A percentile compares a stretch with the other conserved stretches of the same genome.
Conservation (phyloP, 2,329 filamentous ascomycete species). For the Paecilomyces variotii region DNA sequence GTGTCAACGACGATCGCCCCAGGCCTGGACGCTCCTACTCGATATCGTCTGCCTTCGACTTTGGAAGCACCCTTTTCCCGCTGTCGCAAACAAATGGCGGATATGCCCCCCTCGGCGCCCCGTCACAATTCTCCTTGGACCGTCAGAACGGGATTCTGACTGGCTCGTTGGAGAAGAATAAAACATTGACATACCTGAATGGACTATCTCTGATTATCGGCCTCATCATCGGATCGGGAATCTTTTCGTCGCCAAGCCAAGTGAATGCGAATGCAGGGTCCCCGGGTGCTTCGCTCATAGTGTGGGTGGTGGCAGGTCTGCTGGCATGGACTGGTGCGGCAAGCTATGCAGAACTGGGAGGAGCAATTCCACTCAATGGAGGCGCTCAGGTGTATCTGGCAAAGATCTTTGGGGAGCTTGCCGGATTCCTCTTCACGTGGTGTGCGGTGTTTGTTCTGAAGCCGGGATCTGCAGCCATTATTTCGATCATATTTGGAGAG, state of each 20-base stretch:
- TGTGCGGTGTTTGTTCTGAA: constrained; percentile 89
- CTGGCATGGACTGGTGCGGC: constrained; percentile 93
- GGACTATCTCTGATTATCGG: constrained; percentile 86
- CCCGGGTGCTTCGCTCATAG: constrained; percentile 78
- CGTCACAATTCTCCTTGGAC: constrained; percentile 50
- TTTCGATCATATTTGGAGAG: constrained; percentile 96
- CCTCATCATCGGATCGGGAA: constrained; percentile 90
- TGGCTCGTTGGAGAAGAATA: constrained; percentile 85
- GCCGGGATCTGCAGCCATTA: constrained; percentile 86
- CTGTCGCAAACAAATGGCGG: constrained; percentile 72
- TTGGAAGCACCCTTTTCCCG: constrained; percentile 86
- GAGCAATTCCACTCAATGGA: constrained; percentile 90
- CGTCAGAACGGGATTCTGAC: constrained; percentile 55
- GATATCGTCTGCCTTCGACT: constrained; percentile 89
- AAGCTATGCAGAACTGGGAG: constrained; percentile 91
- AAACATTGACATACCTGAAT: constrained; percentile 90
- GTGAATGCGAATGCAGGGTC: constrained; percentile 89
- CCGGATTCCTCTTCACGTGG: constrained; percentile 94
- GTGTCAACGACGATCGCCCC: constrained; percentile 40
- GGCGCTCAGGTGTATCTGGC: constrained; percentile 88
- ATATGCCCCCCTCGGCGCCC: constrained; percentile 79
- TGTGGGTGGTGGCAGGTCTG: constrained; percentile 86
- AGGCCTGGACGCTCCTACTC: constrained; percentile 66
- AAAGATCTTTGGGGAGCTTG: constrained; percentile 92
- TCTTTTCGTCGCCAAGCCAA: constrained; percentile 89